These are phyloP conservation scores for Xerocomellus intermedius DNA, from an alignment of 768 basidiomycete genomes.

Conservation along the genomic window DNA sequence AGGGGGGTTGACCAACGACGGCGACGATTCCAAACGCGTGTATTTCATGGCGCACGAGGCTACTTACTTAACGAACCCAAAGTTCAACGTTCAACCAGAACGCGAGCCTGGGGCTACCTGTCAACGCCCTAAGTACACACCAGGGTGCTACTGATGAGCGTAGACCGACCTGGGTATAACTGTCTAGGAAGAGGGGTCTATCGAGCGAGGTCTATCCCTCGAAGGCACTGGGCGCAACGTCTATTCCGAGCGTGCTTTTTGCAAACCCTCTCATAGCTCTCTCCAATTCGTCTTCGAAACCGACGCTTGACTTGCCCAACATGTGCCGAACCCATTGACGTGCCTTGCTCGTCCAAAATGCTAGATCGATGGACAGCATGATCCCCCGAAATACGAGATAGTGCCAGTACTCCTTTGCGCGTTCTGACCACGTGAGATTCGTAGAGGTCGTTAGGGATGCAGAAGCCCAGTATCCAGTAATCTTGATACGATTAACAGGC, in stretches of 20 bases:
- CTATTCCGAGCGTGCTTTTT: conserved; percentile 76
- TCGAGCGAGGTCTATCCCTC: conserved; percentile 35
- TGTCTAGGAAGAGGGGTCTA: neutral
- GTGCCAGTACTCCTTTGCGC: conserved; percentile 52
- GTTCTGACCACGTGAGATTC: conserved; percentile 40
- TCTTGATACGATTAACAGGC: conserved; percentile 88
- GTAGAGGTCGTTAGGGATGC: conserved; percentile 52
- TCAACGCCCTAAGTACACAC: too few species aligned
- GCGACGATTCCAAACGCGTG: too few species aligned
- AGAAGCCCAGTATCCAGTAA: conserved; percentile 82
- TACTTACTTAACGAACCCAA: too few species aligned
- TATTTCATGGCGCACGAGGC: too few species aligned
- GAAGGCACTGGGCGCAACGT: conserved; percentile 60
- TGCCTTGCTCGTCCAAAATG: conserved; percentile 63
- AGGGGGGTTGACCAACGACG: too few species aligned
- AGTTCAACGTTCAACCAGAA: too few species aligned
- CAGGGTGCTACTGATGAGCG: too few species aligned
- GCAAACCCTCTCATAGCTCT: conserved; percentile 70
- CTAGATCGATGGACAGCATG: conserved; percentile 68
- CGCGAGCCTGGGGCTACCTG: too few species aligned
- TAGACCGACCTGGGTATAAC: neutral
- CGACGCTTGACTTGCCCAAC: conserved; percentile 42
- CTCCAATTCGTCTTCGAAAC: conserved; percentile 85
- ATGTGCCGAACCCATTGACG: conserved; percentile 46
- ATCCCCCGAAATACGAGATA: conserved; percentile 62